Evolutionary conservation across 495 filamentous ascomycete species (phyloP), one percentile per base, ranked within the genome.

Genomic region (Stereocaulon alpinum): DNA sequence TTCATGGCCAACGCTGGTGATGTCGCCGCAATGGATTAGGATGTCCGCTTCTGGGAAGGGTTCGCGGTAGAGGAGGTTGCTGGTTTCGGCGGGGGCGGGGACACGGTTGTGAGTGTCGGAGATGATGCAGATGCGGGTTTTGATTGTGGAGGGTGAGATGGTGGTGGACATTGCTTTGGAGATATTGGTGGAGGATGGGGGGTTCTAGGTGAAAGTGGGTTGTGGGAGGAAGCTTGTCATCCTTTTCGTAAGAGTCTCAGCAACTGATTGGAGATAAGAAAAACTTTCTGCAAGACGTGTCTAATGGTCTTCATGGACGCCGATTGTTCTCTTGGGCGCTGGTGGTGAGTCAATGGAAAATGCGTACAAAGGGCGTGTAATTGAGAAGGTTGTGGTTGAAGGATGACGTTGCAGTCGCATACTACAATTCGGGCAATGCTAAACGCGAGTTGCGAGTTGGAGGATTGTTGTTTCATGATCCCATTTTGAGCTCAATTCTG

Each of bases 11-110:
- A 74, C 5, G 86, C 86, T 49, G 78, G 87, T 91, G 29, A 91
- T 65, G 68, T 91, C 87, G 40, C 88, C 86, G 60, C 81, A 85
- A 68, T 91, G 88, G 18, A 94, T 76, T 6, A 84, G 76, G 49
- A 92, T 73, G 68, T 91, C 81, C 48, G 77, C 75, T 44, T 68
- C 64, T 2, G 84, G 84, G 52, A 81, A 73, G 0, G 77, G 76
- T 42, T 68, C 51, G 32, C 76, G 73, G 70, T 74, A 80, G 55
- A 73, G 58, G 51, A 65, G 63, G 47, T 58, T 49, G n/a, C 66
- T 68, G 60, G 42, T n/a, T 37, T 52, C 42, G 6, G 64, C 24
- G 18, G 71, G 67, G 57, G 57, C 47, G 1, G 76, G 77, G 43
- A 63, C 41, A 42, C 58, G 41, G 61, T 70, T 79, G 63, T 87